These are phyloP conservation scores for Rhodotorula glutinis DNA, from an alignment of 1,284 basidiomycete species.

Conservation along the genomic window DNA sequence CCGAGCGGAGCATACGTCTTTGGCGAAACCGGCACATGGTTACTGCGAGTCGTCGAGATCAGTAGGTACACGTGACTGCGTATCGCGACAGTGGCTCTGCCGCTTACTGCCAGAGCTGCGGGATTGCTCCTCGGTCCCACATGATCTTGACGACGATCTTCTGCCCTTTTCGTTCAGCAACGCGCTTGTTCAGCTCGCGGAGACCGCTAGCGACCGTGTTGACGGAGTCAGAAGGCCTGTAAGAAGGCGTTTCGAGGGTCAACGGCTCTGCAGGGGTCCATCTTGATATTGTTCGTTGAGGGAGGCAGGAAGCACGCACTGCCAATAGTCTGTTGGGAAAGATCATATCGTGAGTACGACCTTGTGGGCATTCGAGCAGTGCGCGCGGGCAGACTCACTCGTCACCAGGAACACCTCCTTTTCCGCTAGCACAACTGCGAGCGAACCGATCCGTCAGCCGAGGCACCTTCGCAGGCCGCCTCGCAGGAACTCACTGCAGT, in stretches of 20 bases:
- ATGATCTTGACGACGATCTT: slow-evolving; percentile 61
- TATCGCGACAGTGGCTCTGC: too few species aligned
- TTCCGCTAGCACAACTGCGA: slow-evolving; percentile 55
- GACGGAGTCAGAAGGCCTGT: slow-evolving; percentile 55
- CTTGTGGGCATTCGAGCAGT: too few species aligned
- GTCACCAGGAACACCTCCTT: slow-evolving; percentile 62
- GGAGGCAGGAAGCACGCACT: slow-evolving; percentile 31
- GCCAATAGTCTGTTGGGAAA: slow-evolving; percentile 36
- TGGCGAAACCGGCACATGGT: slow-evolving; percentile 58
- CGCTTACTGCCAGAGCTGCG: slow-evolving; percentile 50
- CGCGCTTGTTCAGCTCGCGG: slow-evolving; percentile 56
- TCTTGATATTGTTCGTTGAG: too few species aligned
- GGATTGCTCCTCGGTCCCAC: slow-evolving; percentile 64
- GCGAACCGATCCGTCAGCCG: too few species aligned
- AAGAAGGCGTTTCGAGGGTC: too few species aligned
- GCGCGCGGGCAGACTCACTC: slow-evolving; percentile 54
- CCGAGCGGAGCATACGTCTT: slow-evolving; percentile 58
- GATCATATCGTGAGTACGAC: slow-evolving; percentile 48
- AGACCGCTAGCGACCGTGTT: slow-evolving; percentile 58
- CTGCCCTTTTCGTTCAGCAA: slow-evolving; percentile 52
- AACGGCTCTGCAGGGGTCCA: too few species aligned
- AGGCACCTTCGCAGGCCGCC: background rate
- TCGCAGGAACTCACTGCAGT: slow-evolving; percentile 45
- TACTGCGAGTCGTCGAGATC: slow-evolving; percentile 47
- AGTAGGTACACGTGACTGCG: too few species aligned